Conservation (phyloP, 2,329 filamentous ascomycete species). For the Rhinocladiella mackenziei region DNA sequence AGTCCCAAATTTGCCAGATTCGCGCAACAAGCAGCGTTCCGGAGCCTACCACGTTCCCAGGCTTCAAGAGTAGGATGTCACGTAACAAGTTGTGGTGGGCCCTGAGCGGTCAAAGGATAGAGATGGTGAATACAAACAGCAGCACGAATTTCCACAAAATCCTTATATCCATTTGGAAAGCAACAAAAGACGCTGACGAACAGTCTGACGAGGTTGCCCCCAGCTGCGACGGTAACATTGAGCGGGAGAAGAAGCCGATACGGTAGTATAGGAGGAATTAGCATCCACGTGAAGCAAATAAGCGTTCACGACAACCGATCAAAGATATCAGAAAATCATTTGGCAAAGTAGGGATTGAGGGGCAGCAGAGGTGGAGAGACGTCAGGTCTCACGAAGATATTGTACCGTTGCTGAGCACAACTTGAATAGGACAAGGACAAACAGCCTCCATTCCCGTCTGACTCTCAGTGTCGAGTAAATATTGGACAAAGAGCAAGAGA, state of each 20-base stretch:
- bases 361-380: background rate
- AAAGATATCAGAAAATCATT: too few relatives aligned
- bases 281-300: conserved; percentile 17
- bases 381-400: conserved; percentile 12
- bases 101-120: background rate
- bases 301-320: too few relatives aligned
- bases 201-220: too few relatives aligned
- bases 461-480: too few relatives aligned
- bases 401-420: conserved; percentile 9
- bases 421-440: conserved; percentile 3
- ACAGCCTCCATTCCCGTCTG: conserved; percentile 7
- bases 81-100: conserved; percentile 2
- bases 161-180: too few relatives aligned
- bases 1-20: conserved; percentile 19
- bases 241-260: conserved; percentile 6
- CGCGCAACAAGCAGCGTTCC: conserved; percentile 17
- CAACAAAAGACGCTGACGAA: too few relatives aligned
- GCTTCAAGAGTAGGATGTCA: conserved; percentile 5
- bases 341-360: too few relatives aligned
- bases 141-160: background rate
- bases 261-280: conserved; percentile 22
- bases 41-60: conserved; percentile 18
- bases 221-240: background rate
- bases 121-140: conserved; percentile 8
- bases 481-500: too few relatives aligned